Conservation (phyloP, 495 filamentous ascomycete genomes). For the Umbilicaria muhlenbergii region DNA sequence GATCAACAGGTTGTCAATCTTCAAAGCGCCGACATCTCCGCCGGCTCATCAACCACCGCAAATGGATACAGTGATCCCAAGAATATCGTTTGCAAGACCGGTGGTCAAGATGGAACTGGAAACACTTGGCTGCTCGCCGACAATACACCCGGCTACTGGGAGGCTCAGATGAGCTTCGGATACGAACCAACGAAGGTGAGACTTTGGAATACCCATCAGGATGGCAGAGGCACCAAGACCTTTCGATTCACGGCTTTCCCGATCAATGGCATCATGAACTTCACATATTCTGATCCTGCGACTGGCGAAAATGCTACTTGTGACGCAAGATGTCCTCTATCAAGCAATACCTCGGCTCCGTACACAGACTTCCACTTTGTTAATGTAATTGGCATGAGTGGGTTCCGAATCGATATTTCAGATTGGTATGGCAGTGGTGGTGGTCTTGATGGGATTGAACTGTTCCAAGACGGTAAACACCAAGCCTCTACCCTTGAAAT, state of each 20-base stretch:
- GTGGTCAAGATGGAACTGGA: conserved; percentile 42
- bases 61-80: conserved; percentile 60
- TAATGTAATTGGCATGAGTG: conserved; percentile 73
- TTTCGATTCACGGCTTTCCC: conserved; percentile 74
- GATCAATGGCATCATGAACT: conserved; percentile 87
- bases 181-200: conserved; percentile 76
- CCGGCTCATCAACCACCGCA: conserved; percentile 39
- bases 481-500: background rate
- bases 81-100: conserved; percentile 73
- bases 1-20: conserved; percentile 72
- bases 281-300: conserved; percentile 69
- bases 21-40: conserved; percentile 53
- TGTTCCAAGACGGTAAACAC: conserved; percentile 59
- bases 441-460: conserved; percentile 73
- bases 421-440: conserved; percentile 77
- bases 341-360: conserved; percentile 39
- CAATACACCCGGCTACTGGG: conserved; percentile 67
- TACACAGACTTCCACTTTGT: conserved; percentile 88
- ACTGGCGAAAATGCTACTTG: conserved; percentile 51
- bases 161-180: conserved; percentile 63
- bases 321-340: conserved; percentile 66
- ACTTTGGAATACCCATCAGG: conserved; percentile 75
- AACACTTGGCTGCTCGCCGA: conserved; percentile 80
- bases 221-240: conserved; percentile 72
- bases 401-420: conserved; percentile 73